Base-by-base conservation (phyloP, 225 moss, liverwort and hornwort genomes). In the Physcomitrellopsis africana region DNA sequence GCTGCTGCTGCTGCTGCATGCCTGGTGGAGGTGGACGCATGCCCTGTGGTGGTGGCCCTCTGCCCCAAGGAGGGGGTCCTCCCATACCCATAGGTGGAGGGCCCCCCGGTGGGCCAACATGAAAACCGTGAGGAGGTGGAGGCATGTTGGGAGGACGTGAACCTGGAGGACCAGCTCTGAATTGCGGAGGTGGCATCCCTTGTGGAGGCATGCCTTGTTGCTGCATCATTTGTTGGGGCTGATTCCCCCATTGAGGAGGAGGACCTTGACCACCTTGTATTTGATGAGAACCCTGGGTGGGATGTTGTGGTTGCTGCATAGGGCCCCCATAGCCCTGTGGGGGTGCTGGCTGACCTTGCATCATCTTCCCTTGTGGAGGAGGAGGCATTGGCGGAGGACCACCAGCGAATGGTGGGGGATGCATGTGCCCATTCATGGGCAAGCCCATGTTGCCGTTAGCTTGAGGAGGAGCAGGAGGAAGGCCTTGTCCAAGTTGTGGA, bases 301-400 rank as follows among this genome's bases (percentile, higher is more conserved):
- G 74, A 0, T 72, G 74, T 20, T 84, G 83, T 23, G 66, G 83
- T 43, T 79, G 83, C 59, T 76, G 85, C 88, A 85, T 83, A 0
- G 83, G 82, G 45, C 72, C 85, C 70, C 82, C 85, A 62, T 85
- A 88, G 1, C 87, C 87, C 76, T 90, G 89, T 48, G 81, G 80
- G 0, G 87, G 80, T 0, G 84, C 83, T 1, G 86, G 78, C 73
- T 82, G 65, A 52, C 68, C 83, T 59, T 84, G 86, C 78, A 89
- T 86, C 82, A 86, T 84, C 71, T 90, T 91, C 16, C 95, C 97
- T 75, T 81, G 94, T 47, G 86, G 97, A 6, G 86, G 91, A 17
- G 90, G 91, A 45, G 97, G 94, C 93, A 95, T 91, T 14, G 90
- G 86, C 15, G 91, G 89, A 75, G 90, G 87, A 26, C 92, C 95